Conservation (phyloP, 2,329 filamentous ascomycete genomes). For the Fusarium penzigii region DNA sequence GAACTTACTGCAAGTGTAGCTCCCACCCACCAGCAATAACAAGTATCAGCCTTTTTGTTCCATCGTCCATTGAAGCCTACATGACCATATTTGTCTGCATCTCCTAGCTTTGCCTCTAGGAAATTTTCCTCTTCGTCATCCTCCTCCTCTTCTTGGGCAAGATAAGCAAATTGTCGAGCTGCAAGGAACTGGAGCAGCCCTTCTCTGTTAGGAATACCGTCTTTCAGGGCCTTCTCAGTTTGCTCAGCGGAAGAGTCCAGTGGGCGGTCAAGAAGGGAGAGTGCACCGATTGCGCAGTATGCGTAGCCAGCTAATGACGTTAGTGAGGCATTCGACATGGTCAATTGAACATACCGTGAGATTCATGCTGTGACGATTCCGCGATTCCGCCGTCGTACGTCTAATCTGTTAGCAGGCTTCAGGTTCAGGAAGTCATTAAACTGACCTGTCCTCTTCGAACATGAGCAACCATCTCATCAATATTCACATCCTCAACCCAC, state of each 20-base stretch:
- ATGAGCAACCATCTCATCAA: slow-evolving; percentile 68
- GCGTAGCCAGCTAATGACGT: slow-evolving; percentile 73
- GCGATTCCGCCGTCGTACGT: slow-evolving; percentile 84
- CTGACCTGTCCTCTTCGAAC: slow-evolving; percentile 63
- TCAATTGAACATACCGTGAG: slow-evolving; percentile 63
- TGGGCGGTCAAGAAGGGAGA: slow-evolving; percentile 72
- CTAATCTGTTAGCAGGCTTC: slow-evolving; percentile 41
- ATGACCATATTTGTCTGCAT: slow-evolving; percentile 40
- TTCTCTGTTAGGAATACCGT: slow-evolving; percentile 36
- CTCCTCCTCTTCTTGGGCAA: slow-evolving; percentile 47
- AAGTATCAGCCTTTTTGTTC: slow-evolving; percentile 93
- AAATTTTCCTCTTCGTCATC: slow-evolving; percentile 46
- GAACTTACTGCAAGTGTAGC: slow-evolving; percentile 56
- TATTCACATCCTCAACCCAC: slow-evolving; percentile 71
- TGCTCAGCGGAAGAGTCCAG: slow-evolving; percentile 31
- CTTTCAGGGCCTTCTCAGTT: slow-evolving; percentile 32
- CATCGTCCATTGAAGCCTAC: slow-evolving; percentile 86
- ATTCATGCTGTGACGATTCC: slow-evolving; percentile 76
- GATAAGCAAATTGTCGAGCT: slow-evolving; percentile 63
- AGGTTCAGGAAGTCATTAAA: neutral
- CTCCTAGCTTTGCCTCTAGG: slow-evolving; percentile 37
- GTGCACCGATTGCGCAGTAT: slow-evolving; percentile 80
- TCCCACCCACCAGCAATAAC: slow-evolving; percentile 91
- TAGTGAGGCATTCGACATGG: slow-evolving; percentile 6
- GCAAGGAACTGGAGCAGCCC: slow-evolving; percentile 57